Percentiles rank a stretch among this genome's conserved stretches.
These are phyloP conservation scores for Cornus kousa DNA, from an alignment of 148 eudicot genomes.

Conservation along the genomic window DNA sequence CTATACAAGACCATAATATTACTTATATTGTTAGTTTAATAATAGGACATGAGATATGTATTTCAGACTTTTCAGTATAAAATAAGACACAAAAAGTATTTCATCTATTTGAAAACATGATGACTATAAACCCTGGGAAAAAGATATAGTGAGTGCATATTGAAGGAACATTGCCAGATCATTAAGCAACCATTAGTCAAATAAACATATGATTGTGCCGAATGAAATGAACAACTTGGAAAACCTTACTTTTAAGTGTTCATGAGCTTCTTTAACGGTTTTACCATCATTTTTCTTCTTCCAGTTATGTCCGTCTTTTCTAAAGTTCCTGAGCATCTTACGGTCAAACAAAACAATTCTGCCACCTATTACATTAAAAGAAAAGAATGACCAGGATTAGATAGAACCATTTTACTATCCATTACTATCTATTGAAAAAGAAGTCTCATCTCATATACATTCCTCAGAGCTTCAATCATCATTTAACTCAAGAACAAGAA, in stretches of 20 bases:
- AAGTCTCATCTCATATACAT: neutral
- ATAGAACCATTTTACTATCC: neutral
- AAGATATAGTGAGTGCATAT: neutral
- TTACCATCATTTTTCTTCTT: constrained; percentile 94
- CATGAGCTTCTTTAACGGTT: constrained; percentile 98
- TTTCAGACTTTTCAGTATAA: neutral
- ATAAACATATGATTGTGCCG: neutral
- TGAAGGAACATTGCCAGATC: neutral
- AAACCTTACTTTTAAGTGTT: constrained; percentile 77
- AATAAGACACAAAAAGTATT: neutral
- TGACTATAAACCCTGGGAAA: neutral
- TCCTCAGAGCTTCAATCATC: constrained; percentile 2
- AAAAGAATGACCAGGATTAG: constrained; percentile 1
- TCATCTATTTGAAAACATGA: neutral
- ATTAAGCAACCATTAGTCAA: neutral
- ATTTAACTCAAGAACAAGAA: neutral
- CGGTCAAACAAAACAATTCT: constrained; percentile 85
- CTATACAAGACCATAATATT: neutral
- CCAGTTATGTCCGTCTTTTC: constrained; percentile 96
- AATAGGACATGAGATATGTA: neutral
- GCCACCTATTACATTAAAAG: constrained; percentile 55
- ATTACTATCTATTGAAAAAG: neutral
- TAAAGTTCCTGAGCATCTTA: constrained; percentile 83
- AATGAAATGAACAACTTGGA: neutral
- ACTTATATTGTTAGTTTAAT: neutral